Conservation (phyloP, 2,329 filamentous ascomycete species). For the Colletotrichum gloeosporioides region DNA sequence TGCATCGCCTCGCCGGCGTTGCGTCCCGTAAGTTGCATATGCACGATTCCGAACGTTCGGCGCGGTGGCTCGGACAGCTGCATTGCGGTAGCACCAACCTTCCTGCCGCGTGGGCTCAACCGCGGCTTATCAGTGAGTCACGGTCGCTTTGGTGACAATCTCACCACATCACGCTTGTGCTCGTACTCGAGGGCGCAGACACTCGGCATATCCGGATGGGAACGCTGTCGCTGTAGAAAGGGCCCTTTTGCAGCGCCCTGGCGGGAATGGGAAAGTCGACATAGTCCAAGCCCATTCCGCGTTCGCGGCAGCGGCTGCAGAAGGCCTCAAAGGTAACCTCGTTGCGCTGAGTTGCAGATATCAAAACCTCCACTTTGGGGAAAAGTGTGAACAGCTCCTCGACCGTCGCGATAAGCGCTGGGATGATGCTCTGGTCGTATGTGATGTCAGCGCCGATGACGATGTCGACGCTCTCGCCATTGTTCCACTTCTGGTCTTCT, state of each 20-base stretch:
- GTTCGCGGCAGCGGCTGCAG: conserved; percentile 59
- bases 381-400: conserved; percentile 64
- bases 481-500: conserved; percentile 60
- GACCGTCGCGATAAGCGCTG: conserved; percentile 69
- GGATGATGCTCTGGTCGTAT: conserved; percentile 71
- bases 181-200: conserved; percentile 8
- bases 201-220: conserved; percentile 60
- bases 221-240: conserved; percentile 67
- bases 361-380: conserved; percentile 62
- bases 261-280: conserved; percentile 46
- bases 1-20: neutral
- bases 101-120: neutral
- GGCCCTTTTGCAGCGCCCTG: conserved; percentile 56
- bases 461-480: conserved; percentile 58
- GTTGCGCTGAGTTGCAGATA: conserved; percentile 76
- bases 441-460: conserved; percentile 81
- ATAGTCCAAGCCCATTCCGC: conserved; percentile 46
- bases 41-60: neutral
- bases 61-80: neutral
- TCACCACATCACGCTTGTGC: conserved; percentile 1
- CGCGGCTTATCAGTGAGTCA: neutral
- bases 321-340: conserved; percentile 71
- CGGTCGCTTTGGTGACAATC: neutral
- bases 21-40: neutral
- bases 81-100: neutral